Evolutionary conservation across 2,329 filamentous ascomycete genomes (phyloP).

Genomic region (Dothiorella sarmentorum): DNA sequence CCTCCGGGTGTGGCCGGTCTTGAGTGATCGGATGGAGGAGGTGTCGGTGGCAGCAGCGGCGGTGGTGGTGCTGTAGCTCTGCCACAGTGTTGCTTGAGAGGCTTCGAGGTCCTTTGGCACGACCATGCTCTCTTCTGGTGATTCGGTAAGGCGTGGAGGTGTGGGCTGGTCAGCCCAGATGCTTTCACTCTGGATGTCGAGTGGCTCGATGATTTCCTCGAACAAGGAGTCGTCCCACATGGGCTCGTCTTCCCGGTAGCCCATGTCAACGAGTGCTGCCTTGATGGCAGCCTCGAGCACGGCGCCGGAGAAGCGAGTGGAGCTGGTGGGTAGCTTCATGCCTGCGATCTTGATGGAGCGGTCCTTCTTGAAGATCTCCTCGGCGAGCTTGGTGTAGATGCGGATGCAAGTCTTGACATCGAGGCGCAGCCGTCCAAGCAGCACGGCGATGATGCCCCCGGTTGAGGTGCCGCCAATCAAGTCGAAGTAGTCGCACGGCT

Average conservation of each 20-base stretch:
- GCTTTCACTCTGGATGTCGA: conserved; percentile 28
- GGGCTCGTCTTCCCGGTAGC: conserved; percentile 34
- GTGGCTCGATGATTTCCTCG: conserved; percentile 30
- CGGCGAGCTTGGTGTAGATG: conserved; percentile 36
- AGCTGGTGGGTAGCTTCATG: conserved; percentile 35
- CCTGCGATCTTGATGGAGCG: conserved; percentile 34
- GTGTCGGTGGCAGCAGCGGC: not conserved
- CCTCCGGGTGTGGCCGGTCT: not conserved
- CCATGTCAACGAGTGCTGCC: conserved; percentile 30
- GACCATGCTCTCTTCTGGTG: conserved; percentile 21
- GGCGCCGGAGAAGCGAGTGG: conserved; percentile 35
- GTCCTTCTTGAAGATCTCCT: conserved; percentile 39
- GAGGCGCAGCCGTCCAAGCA: conserved; percentile 37
- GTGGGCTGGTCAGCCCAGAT: conserved; percentile 34
- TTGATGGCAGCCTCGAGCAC: conserved; percentile 39
- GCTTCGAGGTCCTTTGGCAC: not conserved
- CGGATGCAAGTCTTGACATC: conserved; percentile 36
- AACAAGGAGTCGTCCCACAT: conserved; percentile 42
- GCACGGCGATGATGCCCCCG: conserved; percentile 40
- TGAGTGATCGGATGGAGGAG: conserved; percentile 20
- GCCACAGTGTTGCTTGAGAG: not conserved
- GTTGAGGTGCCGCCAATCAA: conserved; percentile 41
- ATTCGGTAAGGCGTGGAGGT: conserved; percentile 26
- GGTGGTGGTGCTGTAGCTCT: conserved; percentile 15
- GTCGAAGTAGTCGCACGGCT: conserved; percentile 41